Evolutionary conservation across 192 early-diverging fungal genomes (phyloP).

Genomic region (Spizellomyces sp.): DNA sequence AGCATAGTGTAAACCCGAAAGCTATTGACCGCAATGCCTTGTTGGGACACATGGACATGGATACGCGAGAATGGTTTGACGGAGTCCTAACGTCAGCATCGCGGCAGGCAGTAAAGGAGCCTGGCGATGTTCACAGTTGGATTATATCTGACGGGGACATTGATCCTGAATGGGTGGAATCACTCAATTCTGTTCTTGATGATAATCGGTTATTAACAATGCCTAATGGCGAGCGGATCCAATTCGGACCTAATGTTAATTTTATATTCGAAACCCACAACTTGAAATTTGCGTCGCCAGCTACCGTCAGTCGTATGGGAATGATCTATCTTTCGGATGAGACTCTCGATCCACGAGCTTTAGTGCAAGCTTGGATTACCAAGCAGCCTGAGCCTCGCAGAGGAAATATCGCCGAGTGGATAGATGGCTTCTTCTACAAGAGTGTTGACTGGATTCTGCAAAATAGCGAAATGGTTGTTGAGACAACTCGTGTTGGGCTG

Average conservation of each 20-base stretch:
- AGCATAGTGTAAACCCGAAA: constrained; percentile 56
- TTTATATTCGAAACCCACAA: constrained; percentile 67
- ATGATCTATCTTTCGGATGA: constrained; percentile 69
- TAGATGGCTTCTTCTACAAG: constrained; percentile 45
- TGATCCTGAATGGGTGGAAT: constrained; percentile 66
- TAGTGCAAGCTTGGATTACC: constrained; percentile 48
- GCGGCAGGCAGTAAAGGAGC: constrained; percentile 57
- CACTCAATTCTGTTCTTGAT: constrained; percentile 62
- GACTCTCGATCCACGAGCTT: constrained; percentile 46
- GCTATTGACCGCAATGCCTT: constrained; percentile 54
- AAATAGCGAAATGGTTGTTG: constrained; percentile 49
- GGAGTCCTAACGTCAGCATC: constrained; percentile 59
- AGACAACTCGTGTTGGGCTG: constrained; percentile 54
- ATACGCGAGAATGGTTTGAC: constrained; percentile 64
- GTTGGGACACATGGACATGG: constrained; percentile 62
- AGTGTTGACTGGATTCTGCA: constrained; percentile 48
- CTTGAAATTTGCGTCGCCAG: constrained; percentile 62
- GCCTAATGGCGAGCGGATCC: constrained; percentile 67
- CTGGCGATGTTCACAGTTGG: constrained; percentile 53
- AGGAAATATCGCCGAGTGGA: constrained; percentile 36
- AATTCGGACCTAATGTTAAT: constrained; percentile 64
- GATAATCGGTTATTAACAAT: constrained; percentile 62
- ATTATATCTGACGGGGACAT: constrained; percentile 65
- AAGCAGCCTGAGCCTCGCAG: constrained; percentile 34
- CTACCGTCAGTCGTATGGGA: constrained; percentile 66